Conservation (phyloP, 768 basidiomycete species). For the Amanita thiersii region DNA sequence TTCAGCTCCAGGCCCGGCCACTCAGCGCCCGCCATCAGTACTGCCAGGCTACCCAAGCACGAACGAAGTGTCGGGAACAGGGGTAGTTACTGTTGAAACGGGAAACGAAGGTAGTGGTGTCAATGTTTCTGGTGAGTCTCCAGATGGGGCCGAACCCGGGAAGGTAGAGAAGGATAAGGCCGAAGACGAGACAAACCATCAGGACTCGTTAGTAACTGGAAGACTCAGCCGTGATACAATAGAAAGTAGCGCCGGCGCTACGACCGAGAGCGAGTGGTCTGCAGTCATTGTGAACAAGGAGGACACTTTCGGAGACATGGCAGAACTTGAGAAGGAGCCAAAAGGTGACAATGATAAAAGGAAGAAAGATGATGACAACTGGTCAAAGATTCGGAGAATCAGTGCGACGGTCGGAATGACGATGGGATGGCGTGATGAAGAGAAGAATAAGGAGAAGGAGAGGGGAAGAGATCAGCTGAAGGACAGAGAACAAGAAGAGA, state of each 20-base stretch:
- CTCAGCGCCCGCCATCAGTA: slow-evolving; percentile 51
- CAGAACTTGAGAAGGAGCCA: neutral
- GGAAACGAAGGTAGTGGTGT: neutral
- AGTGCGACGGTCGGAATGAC: slow-evolving; percentile 46
- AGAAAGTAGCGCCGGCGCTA: too few species aligned
- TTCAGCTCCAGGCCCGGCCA: slow-evolving; percentile 16
- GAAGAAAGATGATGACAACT: slow-evolving; percentile 31
- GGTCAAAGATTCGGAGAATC: slow-evolving; percentile 62
- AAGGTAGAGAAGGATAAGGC: slow-evolving; percentile 7
- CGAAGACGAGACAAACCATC: neutral
- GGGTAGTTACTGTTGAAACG: slow-evolving; percentile 14
- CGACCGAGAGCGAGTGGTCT: slow-evolving; percentile 9
- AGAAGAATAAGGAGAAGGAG: slow-evolving; percentile 23
- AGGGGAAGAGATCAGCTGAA: slow-evolving; percentile 26
- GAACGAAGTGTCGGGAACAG: slow-evolving; percentile 21
- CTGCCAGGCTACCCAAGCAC: slow-evolving; percentile 30
- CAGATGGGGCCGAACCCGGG: neutral
- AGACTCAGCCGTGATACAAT: too few species aligned
- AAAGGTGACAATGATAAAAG: slow-evolving; percentile 22
- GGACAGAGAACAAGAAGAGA: slow-evolving; percentile 16
- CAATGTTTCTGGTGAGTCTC: too few species aligned
- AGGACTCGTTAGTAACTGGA: too few species aligned
- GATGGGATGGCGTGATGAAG: slow-evolving; percentile 8
- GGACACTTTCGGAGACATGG: neutral
- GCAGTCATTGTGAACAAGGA: slow-evolving; percentile 7